Percentiles rank a stretch among this genome's conserved stretches.
phyloP scores from a whole-genome alignment of 2,329 filamentous ascomycete genomes.

The Xylariaceae sp. region DNA sequence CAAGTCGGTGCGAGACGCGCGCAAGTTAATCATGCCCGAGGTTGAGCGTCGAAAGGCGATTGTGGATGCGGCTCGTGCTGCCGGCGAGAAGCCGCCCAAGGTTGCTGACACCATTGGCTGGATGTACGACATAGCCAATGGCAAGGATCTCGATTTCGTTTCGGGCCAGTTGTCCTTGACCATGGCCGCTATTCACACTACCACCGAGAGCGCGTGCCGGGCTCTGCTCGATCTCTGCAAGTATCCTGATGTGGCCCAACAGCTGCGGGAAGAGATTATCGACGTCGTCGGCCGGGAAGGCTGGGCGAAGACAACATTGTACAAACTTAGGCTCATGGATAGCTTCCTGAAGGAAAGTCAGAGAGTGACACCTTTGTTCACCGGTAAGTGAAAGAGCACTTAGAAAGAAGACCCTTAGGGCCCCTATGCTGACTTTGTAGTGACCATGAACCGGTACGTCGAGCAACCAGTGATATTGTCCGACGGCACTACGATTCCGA shows the following conservation, averaged over 20 bases:
- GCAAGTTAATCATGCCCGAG: constrained; percentile 45
- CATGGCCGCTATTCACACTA: constrained; percentile 52
- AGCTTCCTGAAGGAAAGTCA: constrained; percentile 51
- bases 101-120: constrained; percentile 51
- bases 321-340: constrained; percentile 48
- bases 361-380: constrained; percentile 39
- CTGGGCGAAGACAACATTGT: constrained; percentile 44
- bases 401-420: no score
- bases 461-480: constrained; percentile 37
- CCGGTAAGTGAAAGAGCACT: constrained; percentile 34
- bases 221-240: constrained; percentile 53
- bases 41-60: constrained; percentile 39
- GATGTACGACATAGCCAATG: constrained; percentile 49
- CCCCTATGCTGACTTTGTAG: constrained; percentile 23
- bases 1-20: constrained; percentile 46
- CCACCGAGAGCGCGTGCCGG: constrained; percentile 45
- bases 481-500: constrained; percentile 40
- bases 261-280: constrained; percentile 53
- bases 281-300: constrained; percentile 41
- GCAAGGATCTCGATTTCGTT: constrained; percentile 42
- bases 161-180: constrained; percentile 46
- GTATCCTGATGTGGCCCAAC: constrained; percentile 51
- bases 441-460: constrained; percentile 43
- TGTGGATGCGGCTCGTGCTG: constrained; percentile 36
- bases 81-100: constrained; percentile 42